phyloP scores from a whole-genome alignment of 2,329 filamentous ascomycete species.

The Chaetomiaceae sp. region DNA sequence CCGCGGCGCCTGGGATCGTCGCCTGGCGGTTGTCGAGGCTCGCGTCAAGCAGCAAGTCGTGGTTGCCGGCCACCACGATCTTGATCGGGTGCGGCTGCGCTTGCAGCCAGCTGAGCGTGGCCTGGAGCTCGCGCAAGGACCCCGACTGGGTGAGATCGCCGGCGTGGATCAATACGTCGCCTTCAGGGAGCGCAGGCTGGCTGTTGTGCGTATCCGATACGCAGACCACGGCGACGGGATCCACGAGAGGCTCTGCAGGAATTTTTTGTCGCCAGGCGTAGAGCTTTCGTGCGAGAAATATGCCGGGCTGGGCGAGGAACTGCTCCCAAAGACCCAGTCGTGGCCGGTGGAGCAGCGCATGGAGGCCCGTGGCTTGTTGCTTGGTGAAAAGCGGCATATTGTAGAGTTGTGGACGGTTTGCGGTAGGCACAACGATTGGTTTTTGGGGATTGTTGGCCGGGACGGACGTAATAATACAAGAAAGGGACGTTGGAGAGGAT shows the following conservation, averaged over 20 bases:
- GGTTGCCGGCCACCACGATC: conserved; percentile 31
- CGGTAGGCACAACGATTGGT: too few relatives aligned
- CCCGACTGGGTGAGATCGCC: conserved; percentile 38
- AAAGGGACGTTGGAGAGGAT: too few relatives aligned
- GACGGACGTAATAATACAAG: too few relatives aligned
- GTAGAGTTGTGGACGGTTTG: neutral
- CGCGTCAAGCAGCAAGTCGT: conserved; percentile 17
- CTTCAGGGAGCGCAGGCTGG: conserved; percentile 32
- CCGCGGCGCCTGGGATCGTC: neutral
- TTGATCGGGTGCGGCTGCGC: conserved; percentile 34
- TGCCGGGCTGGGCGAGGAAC: conserved; percentile 11
- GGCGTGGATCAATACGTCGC: conserved; percentile 40
- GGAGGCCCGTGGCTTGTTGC: neutral
- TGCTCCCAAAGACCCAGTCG: conserved; percentile 11
- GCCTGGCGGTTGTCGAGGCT: neutral
- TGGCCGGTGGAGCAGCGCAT: conserved; percentile 11
- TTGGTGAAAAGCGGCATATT: conserved; percentile 3
- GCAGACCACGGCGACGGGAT: conserved; percentile 30
- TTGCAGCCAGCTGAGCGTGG: conserved; percentile 31
- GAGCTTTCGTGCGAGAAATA: conserved; percentile 17
- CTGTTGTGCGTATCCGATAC: conserved; percentile 40
- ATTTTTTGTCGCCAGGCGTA: conserved; percentile 10
- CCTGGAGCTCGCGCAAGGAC: conserved; percentile 34
- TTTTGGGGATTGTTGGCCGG: too few relatives aligned
- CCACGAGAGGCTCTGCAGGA: conserved; percentile 1